phyloP scores from a whole-genome alignment of 2,329 filamentous ascomycete species.

The Alternaria gaisen region DNA sequence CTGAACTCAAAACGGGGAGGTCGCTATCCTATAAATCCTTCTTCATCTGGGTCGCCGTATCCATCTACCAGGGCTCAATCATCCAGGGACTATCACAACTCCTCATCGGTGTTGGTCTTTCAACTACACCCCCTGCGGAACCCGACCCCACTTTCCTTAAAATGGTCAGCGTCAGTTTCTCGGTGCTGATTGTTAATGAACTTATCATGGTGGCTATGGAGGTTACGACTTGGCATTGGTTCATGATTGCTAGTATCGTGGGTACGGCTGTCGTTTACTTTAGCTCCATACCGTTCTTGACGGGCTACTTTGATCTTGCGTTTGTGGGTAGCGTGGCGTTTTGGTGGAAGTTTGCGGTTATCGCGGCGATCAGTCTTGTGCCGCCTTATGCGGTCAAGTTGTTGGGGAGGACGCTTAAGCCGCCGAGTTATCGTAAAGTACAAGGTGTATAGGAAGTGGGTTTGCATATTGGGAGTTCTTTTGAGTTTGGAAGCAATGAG shows the following conservation, averaged over 20 bases:
- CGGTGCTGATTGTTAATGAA: constrained; percentile 91
- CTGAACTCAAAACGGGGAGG: constrained; percentile 89
- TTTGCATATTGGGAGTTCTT: neutral
- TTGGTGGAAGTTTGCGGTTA: constrained; percentile 84
- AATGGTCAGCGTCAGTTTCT: constrained; percentile 93
- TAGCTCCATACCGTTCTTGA: constrained; percentile 84
- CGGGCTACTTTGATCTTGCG: constrained; percentile 84
- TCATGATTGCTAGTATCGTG: constrained; percentile 86
- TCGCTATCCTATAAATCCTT: constrained; percentile 92
- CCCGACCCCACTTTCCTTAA: constrained; percentile 42
- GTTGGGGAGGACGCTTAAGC: constrained; percentile 83
- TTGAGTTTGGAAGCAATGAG: neutral
- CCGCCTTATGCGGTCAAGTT: constrained; percentile 89
- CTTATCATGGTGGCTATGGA: constrained; percentile 96
- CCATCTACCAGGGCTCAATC: constrained; percentile 92
- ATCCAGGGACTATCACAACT: constrained; percentile 96
- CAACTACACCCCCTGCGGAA: constrained; percentile 4
- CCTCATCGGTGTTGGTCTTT: constrained; percentile 71
- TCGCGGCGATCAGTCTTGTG: constrained; percentile 80
- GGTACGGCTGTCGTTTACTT: constrained; percentile 85
- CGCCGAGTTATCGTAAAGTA: constrained; percentile 94
- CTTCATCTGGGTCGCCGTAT: constrained; percentile 95
- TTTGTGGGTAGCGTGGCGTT: constrained; percentile 84
- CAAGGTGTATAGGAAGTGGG: constrained; percentile 65
- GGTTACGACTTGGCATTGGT: constrained; percentile 94